A percentile compares a stretch with the other conserved stretches of the same genome.
phyloP scores from a whole-genome alignment of 305 asterid genomes.

The Fraxinus nigra region DNA sequence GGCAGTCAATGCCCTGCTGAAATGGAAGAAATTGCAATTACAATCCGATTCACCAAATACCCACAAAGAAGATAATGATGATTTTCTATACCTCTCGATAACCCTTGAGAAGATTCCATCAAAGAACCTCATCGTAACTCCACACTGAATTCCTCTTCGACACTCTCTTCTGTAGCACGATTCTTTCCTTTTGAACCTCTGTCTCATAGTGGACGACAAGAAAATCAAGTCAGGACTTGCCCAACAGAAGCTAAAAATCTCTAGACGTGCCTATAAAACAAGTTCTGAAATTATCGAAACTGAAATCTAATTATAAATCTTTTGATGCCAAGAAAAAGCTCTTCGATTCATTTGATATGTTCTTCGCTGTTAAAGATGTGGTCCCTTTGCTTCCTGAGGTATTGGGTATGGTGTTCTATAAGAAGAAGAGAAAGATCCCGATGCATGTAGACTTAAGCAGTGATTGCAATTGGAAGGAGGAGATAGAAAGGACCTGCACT shows the following conservation, averaged over 20 bases:
- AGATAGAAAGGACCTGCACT: conserved; percentile 49
- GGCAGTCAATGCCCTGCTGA: conserved; percentile 60
- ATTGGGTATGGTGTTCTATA: conserved; percentile 75
- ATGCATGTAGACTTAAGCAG: conserved; percentile 54
- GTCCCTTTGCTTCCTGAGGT: conserved; percentile 50
- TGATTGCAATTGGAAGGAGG: conserved; percentile 30
- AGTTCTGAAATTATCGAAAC: conserved; percentile 57
- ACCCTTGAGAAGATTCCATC: conserved; percentile 65
- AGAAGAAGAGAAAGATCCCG: conserved; percentile 65
- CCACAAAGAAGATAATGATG: conserved; percentile 32
- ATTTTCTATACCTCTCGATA: conserved; percentile 60
- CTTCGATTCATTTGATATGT: conserved; percentile 50
- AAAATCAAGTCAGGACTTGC: conserved; percentile 58
- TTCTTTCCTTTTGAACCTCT: conserved; percentile 25
- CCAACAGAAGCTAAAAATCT: conserved; percentile 34
- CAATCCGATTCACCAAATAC: conserved; percentile 9
- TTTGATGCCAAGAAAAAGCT: conserved; percentile 57
- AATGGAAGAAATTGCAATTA: conserved; percentile 45
- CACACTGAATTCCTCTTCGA: conserved; percentile 59
- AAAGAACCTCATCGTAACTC: conserved; percentile 31
- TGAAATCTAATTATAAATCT: conserved; percentile 61
- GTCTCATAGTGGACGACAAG: conserved; percentile 76
- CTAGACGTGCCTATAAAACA: conserved; percentile 36
- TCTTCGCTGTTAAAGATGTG: conserved; percentile 49
- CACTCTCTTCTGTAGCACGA: conserved; percentile 38